Base-by-base conservation (phyloP, 139 green algal genomes). In the Coelastrella sp. region DNA sequence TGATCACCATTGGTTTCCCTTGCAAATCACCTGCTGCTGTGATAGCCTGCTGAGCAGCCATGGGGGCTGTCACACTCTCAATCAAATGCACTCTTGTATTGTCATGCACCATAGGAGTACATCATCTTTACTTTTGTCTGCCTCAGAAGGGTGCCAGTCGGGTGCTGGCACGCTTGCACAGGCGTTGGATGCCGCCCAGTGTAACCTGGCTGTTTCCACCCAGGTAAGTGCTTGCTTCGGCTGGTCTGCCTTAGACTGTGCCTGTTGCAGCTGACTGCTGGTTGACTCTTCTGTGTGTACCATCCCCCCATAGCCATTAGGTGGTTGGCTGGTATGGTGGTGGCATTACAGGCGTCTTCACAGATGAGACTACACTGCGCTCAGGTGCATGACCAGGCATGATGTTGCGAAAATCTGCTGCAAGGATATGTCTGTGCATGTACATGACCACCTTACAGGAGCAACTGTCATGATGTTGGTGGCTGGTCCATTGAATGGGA, bases 201-300 rank as follows among this genome's bases (percentile, higher is more conserved):
- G n/a, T 35, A 49, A 84, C 85, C 0, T 93, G 91, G 91, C 91
- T 93, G 7, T 93, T 93, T 74, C 91, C 89, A 12, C 91, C 91
- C 22, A 82, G 90, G 90, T 91, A 83, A 66, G 12, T 12, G 24
- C 11, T 49, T 49, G 35, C 35, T 49, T 49, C 1, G 35, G 35
- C 35, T 49, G 35, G 35, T 49, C 35, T 49, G 35, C 35, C 35
- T 49, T 49, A 3, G 1, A 49, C 35, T 49, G 35, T 49, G 35
- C 35, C 35, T 49, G 35, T 49, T 49, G 35, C 35, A 49, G 35
- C 35, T 49, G 35, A 49, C 35, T 49, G 35, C 35, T 49, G 35
- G 35, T 49, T 49, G 35, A 49, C 35, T 49, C 35, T 49, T 49
- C 35, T 49, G 35, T 49, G 35, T 49, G 35, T 49, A 3, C 35